phyloP scores from a whole-genome alignment of 305 asterid genomes.

The Solanum hybrid region DNA sequence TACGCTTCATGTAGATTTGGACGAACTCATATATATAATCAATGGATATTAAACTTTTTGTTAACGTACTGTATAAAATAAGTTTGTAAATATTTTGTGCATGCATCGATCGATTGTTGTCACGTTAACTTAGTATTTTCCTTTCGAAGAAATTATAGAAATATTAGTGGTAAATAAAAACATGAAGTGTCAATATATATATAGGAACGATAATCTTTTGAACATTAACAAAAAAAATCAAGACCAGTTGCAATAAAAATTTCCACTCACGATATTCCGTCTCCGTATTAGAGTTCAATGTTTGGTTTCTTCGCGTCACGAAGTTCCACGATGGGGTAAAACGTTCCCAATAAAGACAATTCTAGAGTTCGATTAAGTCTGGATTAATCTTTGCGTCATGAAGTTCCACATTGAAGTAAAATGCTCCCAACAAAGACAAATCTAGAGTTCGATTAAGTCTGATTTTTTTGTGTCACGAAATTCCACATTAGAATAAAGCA shows the following conservation, averaged over 20 bases:
- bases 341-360: not conserved
- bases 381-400: not conserved
- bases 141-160: not conserved
- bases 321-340: not conserved
- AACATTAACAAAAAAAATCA: not conserved
- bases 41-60: not conserved
- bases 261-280: not conserved
- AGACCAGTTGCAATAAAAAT: not conserved
- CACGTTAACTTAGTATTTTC: not conserved
- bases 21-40: not conserved
- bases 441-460: not conserved
- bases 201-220: not conserved
- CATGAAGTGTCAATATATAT: not conserved
- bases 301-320: not conserved
- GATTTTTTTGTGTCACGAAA: accelerated
- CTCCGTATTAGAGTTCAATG: not conserved
- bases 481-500: not conserved
- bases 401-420: not conserved
- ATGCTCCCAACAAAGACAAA: accelerated
- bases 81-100: not conserved
- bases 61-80: not conserved
- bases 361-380: not conserved
- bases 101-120: not conserved
- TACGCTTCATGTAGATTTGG: not conserved
- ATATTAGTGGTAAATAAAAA: not conserved